Conservation (phyloP, 805 yeast genomes). For the Kurtzmaniella cleridarum region DNA sequence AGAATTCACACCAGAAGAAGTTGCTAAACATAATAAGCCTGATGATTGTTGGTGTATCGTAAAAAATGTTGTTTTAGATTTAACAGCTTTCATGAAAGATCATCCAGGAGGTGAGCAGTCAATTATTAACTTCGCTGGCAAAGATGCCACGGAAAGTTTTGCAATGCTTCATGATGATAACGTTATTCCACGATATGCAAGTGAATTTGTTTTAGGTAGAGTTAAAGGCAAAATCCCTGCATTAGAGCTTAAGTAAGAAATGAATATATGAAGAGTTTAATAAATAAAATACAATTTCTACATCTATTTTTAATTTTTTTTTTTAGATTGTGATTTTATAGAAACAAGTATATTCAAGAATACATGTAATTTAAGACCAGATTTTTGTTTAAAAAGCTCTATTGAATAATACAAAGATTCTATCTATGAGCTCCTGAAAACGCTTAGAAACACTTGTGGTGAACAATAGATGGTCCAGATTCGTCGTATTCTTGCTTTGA, state of each 20-base stretch:
- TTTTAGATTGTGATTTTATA: background rate
- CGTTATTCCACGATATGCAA: conserved; percentile 46
- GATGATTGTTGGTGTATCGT: conserved; percentile 52
- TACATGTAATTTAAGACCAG: background rate
- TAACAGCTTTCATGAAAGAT: conserved; percentile 37
- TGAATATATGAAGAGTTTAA: background rate
- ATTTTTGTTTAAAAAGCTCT: background rate
- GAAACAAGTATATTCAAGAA: background rate
- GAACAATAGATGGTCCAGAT: conserved; percentile 99
- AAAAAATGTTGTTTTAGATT: conserved; percentile 47
- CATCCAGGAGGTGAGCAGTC: conserved; percentile 64
- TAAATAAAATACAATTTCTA: background rate
- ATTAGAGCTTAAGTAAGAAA: conserved; percentile 27
- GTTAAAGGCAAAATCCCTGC: conserved; percentile 42
- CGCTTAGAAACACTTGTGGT: conserved; percentile 85
- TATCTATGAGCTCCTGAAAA: background rate
- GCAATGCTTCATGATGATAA: conserved; percentile 54
- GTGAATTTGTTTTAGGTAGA: conserved; percentile 44
- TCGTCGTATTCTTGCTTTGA: conserved; percentile 99
- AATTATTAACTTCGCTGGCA: conserved; percentile 42
- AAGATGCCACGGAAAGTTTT: conserved; percentile 45
- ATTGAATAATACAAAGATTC: background rate
- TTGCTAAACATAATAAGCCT: conserved; percentile 40
- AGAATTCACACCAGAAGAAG: conserved; percentile 43
- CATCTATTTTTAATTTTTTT: background rate